Conservation (phyloP, 495 filamentous ascomycete genomes). For the Friedmanniomyces endolithicus region DNA sequence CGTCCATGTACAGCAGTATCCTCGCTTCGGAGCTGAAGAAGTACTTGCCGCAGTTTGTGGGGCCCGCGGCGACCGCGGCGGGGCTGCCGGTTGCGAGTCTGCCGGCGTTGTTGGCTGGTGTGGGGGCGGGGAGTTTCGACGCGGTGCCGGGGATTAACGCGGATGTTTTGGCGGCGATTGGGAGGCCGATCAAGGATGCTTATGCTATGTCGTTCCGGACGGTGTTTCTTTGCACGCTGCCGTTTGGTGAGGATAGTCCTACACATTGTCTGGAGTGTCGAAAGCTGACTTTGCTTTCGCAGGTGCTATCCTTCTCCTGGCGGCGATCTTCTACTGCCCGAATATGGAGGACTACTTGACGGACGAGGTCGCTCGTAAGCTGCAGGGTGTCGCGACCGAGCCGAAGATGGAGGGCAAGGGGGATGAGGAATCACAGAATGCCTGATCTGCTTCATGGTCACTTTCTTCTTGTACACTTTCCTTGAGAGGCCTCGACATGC, state of each 20-base stretch:
- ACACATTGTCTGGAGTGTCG: too few relatives aligned
- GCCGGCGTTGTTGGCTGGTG: slow-evolving; percentile 30
- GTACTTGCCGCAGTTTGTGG: slow-evolving; percentile 32
- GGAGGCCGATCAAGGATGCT: slow-evolving; percentile 28
- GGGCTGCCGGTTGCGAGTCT: slow-evolving; percentile 36
- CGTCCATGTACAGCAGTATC: slow-evolving; percentile 38
- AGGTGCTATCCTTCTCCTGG: slow-evolving; percentile 33
- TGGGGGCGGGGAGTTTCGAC: slow-evolving; percentile 29
- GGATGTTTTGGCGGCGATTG: slow-evolving; percentile 28
- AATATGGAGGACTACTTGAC: slow-evolving; percentile 20
- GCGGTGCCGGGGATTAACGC: slow-evolving; percentile 34
- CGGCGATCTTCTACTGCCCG: slow-evolving; percentile 28
- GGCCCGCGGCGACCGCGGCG: slow-evolving; percentile 31
- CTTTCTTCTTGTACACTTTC: not conserved
- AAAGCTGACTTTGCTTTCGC: too few relatives aligned
- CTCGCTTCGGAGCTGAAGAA: slow-evolving; percentile 29
- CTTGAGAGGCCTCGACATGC: too few relatives aligned
- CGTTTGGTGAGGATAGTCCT: too few relatives aligned
- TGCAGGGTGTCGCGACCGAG: slow-evolving; percentile 16
- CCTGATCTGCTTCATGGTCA: not conserved
- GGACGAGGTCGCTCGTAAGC: slow-evolving; percentile 29
- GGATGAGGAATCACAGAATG: not conserved
- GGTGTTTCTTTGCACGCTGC: slow-evolving; percentile 38
- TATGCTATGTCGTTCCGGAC: slow-evolving; percentile 35
- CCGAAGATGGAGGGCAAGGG: not conserved